Conservation (phyloP, 176 grass and related monocot species). For the Eragrostis nindensis region DNA sequence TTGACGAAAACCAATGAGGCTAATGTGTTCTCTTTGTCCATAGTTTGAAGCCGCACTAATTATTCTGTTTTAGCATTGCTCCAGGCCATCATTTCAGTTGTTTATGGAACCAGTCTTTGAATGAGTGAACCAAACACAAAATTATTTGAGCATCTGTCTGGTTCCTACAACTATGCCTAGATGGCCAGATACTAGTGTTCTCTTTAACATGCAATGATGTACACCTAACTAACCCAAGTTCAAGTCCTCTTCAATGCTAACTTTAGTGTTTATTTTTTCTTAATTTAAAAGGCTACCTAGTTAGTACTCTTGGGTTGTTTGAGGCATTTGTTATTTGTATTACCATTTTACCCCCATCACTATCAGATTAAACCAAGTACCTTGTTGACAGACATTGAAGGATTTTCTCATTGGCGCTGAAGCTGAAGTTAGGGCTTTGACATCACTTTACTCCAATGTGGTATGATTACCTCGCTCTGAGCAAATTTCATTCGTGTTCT, state of each 20-base stretch:
- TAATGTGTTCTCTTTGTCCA: neutral
- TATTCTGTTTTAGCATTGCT: neutral
- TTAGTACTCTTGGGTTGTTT: neutral
- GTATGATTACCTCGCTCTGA: constrained; percentile 52
- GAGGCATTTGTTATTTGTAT: neutral
- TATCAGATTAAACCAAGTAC: no score
- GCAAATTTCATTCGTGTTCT: constrained; percentile 14
- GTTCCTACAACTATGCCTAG: no score
- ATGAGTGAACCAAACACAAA: neutral
- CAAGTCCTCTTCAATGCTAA: neutral
- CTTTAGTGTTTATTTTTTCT: neutral
- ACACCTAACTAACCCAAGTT: neutral
- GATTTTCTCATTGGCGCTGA: constrained; percentile 85
- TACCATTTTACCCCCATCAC: neutral
- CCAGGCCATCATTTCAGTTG: neutral
- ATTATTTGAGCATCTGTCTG: no score
- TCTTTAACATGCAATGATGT: constrained; percentile 2
- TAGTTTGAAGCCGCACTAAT: neutral
- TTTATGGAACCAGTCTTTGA: neutral
- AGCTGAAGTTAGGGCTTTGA: constrained; percentile 94
- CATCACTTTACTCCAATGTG: constrained; percentile 94
- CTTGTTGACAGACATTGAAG: constrained; percentile 78
- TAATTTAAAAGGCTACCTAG: neutral
- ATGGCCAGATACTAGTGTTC: neutral
- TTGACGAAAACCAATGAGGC: neutral